Conservation (phyloP, 352 stramenopile genomes). For the Phytopythium helicoides region DNA sequence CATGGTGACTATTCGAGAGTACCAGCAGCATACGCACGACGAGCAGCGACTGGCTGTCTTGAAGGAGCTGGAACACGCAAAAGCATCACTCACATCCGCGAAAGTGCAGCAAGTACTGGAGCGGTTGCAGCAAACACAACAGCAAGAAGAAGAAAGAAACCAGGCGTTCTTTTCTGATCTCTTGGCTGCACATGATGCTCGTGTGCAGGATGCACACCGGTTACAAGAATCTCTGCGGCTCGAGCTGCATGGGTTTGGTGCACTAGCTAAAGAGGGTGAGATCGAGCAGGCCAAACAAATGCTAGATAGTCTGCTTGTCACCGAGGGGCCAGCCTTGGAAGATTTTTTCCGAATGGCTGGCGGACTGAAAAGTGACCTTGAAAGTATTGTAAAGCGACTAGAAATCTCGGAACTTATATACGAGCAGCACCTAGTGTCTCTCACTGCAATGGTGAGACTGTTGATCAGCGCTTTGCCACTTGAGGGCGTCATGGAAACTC, state of each 20-base stretch:
- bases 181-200: constrained; percentile 29
- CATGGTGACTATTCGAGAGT: constrained; percentile 47
- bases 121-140: constrained; percentile 45
- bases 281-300: constrained; percentile 27
- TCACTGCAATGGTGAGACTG: constrained; percentile 30
- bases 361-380: constrained; percentile 74
- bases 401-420: constrained; percentile 80
- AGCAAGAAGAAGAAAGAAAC: constrained; percentile 66
- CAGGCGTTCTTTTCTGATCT: constrained; percentile 59
- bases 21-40: constrained; percentile 52
- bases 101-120: constrained; percentile 36
- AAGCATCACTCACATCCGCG: constrained; percentile 39
- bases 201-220: constrained; percentile 25
- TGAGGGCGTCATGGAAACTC: constrained; percentile 60
- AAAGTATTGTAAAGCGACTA: constrained; percentile 61
- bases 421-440: constrained; percentile 37
- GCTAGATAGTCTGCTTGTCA: constrained; percentile 34
- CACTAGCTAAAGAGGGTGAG: constrained; percentile 51
- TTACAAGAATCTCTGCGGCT: constrained; percentile 51
- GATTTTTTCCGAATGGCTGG: constrained; percentile 83
- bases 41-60: constrained; percentile 49
- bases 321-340: constrained; percentile 44
- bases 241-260: constrained; percentile 63
- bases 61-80: constrained; percentile 36
- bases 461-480: constrained; percentile 69